phyloP scores from a whole-genome alignment of 2,329 filamentous ascomycete species.

The Colletotrichum brevisporum region DNA sequence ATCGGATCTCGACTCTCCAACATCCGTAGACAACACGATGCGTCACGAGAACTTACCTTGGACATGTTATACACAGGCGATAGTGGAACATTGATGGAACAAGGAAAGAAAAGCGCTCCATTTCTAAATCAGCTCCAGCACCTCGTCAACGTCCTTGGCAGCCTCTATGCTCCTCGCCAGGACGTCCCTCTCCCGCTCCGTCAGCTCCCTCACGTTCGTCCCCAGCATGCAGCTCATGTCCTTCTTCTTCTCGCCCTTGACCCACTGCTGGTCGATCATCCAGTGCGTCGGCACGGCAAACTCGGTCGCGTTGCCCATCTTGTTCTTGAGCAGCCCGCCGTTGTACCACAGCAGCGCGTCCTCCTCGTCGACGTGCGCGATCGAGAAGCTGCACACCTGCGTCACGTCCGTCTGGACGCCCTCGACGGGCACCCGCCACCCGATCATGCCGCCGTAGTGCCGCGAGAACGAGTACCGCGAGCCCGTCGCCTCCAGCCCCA shows the following conservation, averaged over 20 bases:
- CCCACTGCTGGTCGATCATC: conserved; percentile 58
- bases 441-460: conserved; percentile 58
- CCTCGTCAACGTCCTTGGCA: conserved; percentile 41
- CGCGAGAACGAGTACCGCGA: conserved; percentile 55
- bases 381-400: conserved; percentile 56
- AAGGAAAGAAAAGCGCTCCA: not conserved
- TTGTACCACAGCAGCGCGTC: conserved; percentile 59
- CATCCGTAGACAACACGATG: conserved; percentile 46
- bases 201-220: conserved; percentile 23
- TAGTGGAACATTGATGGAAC: not conserved
- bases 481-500: conserved; percentile 58
- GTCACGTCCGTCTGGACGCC: conserved; percentile 33
- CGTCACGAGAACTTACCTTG: conserved; percentile 44
- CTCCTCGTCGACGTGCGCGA: conserved; percentile 57
- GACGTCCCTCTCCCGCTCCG: conserved; percentile 17
- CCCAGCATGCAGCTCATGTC: conserved; percentile 56
- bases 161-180: conserved; percentile 40
- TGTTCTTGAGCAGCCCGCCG: conserved; percentile 58
- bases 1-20: conserved; percentile 13
- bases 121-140: conserved; percentile 19
- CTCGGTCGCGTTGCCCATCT: conserved; percentile 47
- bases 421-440: conserved; percentile 46
- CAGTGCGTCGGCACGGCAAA: conserved; percentile 55
- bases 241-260: conserved; percentile 50
- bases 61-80: not conserved